Evolutionary conservation across 345 rosid species (phyloP).

Genomic region (Nephelium lappaceum): DNA sequence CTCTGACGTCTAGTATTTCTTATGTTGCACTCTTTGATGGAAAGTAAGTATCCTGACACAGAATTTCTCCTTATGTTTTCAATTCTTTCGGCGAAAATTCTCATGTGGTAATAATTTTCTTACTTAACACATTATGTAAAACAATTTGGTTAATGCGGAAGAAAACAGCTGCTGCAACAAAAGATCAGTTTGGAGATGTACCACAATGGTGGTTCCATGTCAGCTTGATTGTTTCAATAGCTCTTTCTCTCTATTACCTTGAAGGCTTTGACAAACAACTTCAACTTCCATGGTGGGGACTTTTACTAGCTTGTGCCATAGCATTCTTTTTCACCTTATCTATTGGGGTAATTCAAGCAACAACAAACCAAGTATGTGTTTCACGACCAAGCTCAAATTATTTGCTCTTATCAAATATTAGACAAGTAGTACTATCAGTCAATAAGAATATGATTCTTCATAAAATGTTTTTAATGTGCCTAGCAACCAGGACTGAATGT

Average conservation of each 20-base stretch:
- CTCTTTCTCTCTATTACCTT: constrained; percentile 40
- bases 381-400: background rate
- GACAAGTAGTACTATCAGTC: background rate
- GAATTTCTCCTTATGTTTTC: background rate
- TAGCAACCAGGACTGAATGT: constrained; percentile 59
- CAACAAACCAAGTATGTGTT: constrained; percentile 49
- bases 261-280: constrained; percentile 50
- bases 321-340: constrained; percentile 54
- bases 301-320: constrained; percentile 33
- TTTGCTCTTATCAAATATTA: background rate
- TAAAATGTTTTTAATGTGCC: background rate
- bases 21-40: constrained; percentile 68
- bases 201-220: constrained; percentile 62
- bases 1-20: constrained; percentile 50
- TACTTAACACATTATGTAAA: constrained; percentile 20
- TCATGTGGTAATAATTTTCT: background rate
- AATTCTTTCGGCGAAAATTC: no score
- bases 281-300: constrained; percentile 69
- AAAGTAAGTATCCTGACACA: constrained; percentile 38
- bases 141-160: constrained; percentile 40
- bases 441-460: background rate
- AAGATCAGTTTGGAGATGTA: constrained; percentile 46
- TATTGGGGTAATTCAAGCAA: constrained; percentile 49
- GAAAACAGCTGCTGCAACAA: constrained; percentile 33
- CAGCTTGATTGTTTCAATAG: constrained; percentile 24